Conservation (phyloP, 495 filamentous ascomycete genomes). For the Aspergillus ostianus region DNA sequence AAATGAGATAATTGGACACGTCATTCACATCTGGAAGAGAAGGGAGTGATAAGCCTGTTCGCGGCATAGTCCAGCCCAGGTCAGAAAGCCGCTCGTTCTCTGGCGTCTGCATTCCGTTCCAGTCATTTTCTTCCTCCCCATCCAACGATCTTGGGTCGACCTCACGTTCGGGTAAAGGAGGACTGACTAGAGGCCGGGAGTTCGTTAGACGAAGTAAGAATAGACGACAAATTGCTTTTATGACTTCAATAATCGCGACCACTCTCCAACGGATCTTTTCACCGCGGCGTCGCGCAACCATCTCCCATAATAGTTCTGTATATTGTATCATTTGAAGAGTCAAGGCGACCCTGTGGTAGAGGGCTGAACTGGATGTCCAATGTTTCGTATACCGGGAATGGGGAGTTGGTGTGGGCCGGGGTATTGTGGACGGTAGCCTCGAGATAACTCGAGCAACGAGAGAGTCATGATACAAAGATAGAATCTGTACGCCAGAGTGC, state of each 20-base stretch:
- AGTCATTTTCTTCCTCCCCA: conserved; percentile 51
- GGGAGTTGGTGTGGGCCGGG: conserved; percentile 58
- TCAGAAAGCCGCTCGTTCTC: conserved; percentile 45
- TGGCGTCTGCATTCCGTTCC: conserved; percentile 50
- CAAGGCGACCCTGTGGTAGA: conserved; percentile 76
- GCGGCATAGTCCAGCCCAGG: conserved; percentile 86
- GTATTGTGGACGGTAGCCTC: conserved; percentile 43
- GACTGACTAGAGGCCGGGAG: conserved; percentile 77
- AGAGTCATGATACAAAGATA: conserved; percentile 92
- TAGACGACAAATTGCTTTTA: conserved; percentile 85
- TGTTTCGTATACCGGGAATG: conserved; percentile 90
- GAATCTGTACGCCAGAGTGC: conserved; percentile 81
- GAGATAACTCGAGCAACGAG: conserved; percentile 69
- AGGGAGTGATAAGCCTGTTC: conserved; percentile 82
- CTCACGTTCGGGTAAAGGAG: conserved; percentile 84
- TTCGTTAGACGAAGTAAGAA: conserved; percentile 81
- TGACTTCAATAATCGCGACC: conserved; percentile 78
- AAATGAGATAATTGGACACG: conserved; percentile 80
- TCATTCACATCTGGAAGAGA: conserved; percentile 74
- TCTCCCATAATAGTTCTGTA: conserved; percentile 84
- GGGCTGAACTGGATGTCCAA: conserved; percentile 71
- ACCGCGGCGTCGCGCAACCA: conserved; percentile 79
- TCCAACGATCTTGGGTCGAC: conserved; percentile 56
- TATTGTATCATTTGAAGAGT: conserved; percentile 87
- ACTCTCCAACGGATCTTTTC: conserved; percentile 86